A percentile compares a stretch with the other conserved stretches of the same genome.
Conservation (phyloP, 2,329 filamentous ascomycete species). For the Neurospora sp. region DNA sequence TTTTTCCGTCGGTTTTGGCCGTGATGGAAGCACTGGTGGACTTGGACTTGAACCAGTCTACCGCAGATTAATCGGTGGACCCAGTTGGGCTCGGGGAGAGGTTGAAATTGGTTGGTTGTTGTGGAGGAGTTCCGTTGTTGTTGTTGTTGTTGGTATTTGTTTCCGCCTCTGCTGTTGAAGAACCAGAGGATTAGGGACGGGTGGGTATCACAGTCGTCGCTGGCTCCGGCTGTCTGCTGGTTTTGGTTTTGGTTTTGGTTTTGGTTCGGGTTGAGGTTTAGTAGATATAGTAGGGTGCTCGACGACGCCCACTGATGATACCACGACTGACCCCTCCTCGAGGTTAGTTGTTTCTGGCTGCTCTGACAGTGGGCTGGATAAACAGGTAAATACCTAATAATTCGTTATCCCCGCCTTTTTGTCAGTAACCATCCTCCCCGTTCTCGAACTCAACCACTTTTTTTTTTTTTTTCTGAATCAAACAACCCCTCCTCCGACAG, state of each 20-base stretch:
- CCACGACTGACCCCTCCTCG: not conserved
- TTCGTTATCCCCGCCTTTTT: slow-evolving; percentile 19
- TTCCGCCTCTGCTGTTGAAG: slow-evolving; percentile 47
- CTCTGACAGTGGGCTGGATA: too few relatives aligned
- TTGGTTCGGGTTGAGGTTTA: not conserved
- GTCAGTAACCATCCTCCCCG: slow-evolving; percentile 17
- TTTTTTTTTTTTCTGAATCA: slow-evolving; percentile 13
- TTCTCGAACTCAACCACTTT: slow-evolving; percentile 15
- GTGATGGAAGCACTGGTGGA: slow-evolving; percentile 27
- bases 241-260: not conserved
- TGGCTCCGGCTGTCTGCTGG: not conserved
- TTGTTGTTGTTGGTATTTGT: slow-evolving; percentile 24
- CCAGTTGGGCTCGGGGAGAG: slow-evolving; percentile 27
- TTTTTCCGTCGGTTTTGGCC: slow-evolving; percentile 17
- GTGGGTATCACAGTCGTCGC: slow-evolving; percentile 4
- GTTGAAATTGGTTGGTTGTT: not conserved
- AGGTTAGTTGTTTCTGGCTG: too few relatives aligned
- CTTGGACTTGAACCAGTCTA: slow-evolving; percentile 31
- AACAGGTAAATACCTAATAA: slow-evolving; percentile 20
- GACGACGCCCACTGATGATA: not conserved
- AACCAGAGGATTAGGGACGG: slow-evolving; percentile 46
- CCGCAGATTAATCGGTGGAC: slow-evolving; percentile 31
- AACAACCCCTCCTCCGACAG: slow-evolving; percentile 23
- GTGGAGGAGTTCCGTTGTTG: slow-evolving; percentile 4
- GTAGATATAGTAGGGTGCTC: not conserved